These are phyloP conservation scores for Paramecium pentaurelia DNA, from an alignment of 73 alveolate species.

Conservation along the genomic window DNA sequence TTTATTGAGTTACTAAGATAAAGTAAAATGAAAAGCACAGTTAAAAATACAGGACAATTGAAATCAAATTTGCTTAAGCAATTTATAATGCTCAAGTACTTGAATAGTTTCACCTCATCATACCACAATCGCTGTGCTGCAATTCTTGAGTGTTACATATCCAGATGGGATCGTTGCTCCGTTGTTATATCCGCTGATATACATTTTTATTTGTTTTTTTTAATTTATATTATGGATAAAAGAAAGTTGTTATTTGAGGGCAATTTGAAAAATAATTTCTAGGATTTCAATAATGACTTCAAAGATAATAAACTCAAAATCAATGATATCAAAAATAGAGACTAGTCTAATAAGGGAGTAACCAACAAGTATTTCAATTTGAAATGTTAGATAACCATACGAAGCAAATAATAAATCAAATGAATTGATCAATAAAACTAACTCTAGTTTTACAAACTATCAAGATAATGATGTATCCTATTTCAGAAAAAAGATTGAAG, in stretches of 20 bases:
- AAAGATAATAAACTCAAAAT: not conserved
- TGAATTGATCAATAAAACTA: not conserved
- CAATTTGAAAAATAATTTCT: not conserved
- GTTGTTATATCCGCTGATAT: constrained; percentile 1
- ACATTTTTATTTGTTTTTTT: not conserved
- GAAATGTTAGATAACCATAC: constrained; percentile 7
- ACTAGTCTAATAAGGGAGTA: not conserved
- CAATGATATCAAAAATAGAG: not conserved
- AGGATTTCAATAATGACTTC: not conserved
- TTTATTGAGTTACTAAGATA: not conserved
- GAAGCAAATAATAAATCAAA: not conserved
- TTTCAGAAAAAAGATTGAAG: not conserved
- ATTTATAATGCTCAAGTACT: constrained; percentile 16
- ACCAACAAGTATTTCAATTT: not conserved
- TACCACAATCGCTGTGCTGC: constrained; percentile 21
- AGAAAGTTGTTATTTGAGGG: not conserved
- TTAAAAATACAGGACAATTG: not conserved
- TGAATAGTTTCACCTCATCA: not conserved
- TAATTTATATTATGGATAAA: not conserved
- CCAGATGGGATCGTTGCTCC: not conserved
- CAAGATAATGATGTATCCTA: not conserved
- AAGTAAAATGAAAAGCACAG: not conserved
- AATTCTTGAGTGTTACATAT: constrained; percentile 20
- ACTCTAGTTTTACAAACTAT: not conserved
- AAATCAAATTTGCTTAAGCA: constrained; percentile 41